Evolutionary conservation across 495 filamentous ascomycete genomes (phyloP).

Genomic region (Chaetomium tenue): DNA sequence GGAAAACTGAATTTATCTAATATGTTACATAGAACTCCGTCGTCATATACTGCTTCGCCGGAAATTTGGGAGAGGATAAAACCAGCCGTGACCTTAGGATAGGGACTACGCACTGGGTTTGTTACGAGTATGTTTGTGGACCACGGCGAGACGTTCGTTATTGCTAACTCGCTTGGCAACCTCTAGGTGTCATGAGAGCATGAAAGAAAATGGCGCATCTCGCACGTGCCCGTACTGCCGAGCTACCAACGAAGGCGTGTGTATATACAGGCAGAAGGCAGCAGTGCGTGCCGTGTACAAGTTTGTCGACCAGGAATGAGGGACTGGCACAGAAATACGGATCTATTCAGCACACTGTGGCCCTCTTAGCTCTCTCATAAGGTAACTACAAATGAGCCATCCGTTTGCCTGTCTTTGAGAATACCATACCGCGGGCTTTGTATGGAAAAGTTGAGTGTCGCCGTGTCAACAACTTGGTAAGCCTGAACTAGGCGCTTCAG

Average conservation of each 20-base stretch:
- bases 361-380: slow-evolving; percentile 7
- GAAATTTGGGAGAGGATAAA: not conserved
- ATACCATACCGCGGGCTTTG: slow-evolving; percentile 25
- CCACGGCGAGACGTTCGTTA: not conserved
- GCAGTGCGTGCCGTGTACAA: not conserved
- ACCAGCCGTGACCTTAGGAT: not conserved
- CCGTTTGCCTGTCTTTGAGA: slow-evolving; percentile 15
- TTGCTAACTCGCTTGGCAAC: not conserved
- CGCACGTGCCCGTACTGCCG: not conserved
- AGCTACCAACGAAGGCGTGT: not conserved
- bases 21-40: not conserved
- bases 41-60: not conserved
- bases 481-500: slow-evolving; percentile 5
- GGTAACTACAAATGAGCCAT: slow-evolving; percentile 23
- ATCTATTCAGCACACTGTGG: not conserved
- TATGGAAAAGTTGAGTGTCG: slow-evolving; percentile 23
- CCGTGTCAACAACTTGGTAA: slow-evolving; percentile 23
- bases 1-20: not conserved
- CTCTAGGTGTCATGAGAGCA: not conserved
- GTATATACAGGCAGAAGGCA: not conserved
- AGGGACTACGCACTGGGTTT: not conserved
- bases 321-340: not conserved
- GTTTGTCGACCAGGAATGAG: not conserved
- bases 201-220: not conserved
- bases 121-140: not conserved